phyloP scores from a whole-genome alignment of 2,329 filamentous ascomycete species.

The Claviceps citrina region DNA sequence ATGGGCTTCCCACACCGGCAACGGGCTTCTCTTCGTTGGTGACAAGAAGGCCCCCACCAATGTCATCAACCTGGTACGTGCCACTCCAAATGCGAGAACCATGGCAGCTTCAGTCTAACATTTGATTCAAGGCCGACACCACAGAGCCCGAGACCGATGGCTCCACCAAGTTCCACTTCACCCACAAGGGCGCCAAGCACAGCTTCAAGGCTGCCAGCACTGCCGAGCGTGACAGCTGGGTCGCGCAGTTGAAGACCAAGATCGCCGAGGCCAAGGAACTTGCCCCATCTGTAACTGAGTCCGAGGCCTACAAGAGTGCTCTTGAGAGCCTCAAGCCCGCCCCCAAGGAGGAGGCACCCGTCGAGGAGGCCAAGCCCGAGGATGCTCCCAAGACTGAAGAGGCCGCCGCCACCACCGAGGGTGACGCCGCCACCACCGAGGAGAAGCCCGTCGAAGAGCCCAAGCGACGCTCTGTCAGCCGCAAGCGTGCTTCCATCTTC shows the following conservation, averaged over 20 bases:
- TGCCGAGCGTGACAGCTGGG: conserved; percentile 84
- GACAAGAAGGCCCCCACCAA: conserved; percentile 71
- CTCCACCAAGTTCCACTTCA: conserved; percentile 70
- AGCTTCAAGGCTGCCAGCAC: conserved; percentile 66
- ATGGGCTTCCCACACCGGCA: conserved; percentile 87
- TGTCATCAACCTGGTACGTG: conserved; percentile 68
- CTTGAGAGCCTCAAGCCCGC: conserved; percentile 49
- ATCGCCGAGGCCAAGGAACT: conserved; percentile 72
- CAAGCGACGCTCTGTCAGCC: conserved; percentile 48
- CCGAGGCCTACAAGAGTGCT: conserved; percentile 78
- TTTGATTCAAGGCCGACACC: conserved; percentile 35
- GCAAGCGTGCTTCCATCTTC: conserved; percentile 52
- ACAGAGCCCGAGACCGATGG: conserved; percentile 63
- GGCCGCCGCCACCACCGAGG: conserved; percentile 12
- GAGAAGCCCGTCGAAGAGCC: conserved; percentile 30
- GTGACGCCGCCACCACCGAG: conserved; percentile 15
- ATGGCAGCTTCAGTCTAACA: too few relatives aligned
- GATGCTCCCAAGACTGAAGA: conserved; percentile 25
- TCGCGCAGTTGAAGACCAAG: conserved; percentile 68
- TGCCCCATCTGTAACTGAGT: conserved; percentile 55
- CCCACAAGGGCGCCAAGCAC: conserved; percentile 78
- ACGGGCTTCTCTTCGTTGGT: conserved; percentile 83
- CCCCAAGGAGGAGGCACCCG: conserved; percentile 17
- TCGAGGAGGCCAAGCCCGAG: conserved; percentile 17
- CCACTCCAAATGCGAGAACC: too few relatives aligned